phyloP scores from a whole-genome alignment of 768 basidiomycete species.

The Suillus decipiens region DNA sequence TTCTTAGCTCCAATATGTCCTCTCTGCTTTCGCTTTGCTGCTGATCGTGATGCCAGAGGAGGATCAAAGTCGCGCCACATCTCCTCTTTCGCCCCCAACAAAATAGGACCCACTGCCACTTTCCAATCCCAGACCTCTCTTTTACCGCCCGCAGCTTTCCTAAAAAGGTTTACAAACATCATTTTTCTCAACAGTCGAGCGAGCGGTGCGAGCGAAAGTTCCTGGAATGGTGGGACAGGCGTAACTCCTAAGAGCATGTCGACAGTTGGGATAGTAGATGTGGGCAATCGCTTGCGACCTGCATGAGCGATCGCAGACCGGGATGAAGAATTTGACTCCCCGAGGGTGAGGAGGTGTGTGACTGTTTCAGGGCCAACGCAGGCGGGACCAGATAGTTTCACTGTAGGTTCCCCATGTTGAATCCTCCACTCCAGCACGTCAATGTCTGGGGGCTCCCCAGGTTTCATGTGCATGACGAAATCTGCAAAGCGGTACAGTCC shows the following conservation, averaged over 20 bases:
- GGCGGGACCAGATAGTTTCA: slow-evolving; percentile 7
- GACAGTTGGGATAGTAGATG: slow-evolving; percentile 16
- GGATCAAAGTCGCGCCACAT: slow-evolving; percentile 20
- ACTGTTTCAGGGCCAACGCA: slow-evolving; percentile 19
- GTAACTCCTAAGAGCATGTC: slow-evolving; percentile 21
- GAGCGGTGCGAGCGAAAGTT: slow-evolving; percentile 25
- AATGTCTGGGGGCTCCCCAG: slow-evolving; percentile 21
- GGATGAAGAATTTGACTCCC: slow-evolving; percentile 2
- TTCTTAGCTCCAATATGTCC: neutral
- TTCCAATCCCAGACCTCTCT: slow-evolving; percentile 28
- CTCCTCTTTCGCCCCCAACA: slow-evolving; percentile 19
- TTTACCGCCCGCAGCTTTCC: slow-evolving; percentile 20
- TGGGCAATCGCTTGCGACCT: neutral
- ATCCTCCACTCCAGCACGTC: slow-evolving; percentile 22
- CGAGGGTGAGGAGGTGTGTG: slow-evolving; percentile 25
- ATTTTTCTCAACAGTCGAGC: slow-evolving; percentile 24
- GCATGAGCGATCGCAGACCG: neutral
- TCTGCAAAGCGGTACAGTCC: slow-evolving; percentile 25
- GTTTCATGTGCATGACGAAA: slow-evolving; percentile 23
- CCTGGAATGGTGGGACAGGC: neutral
- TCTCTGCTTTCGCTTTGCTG: neutral
- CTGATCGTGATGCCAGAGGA: neutral
- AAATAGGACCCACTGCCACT: slow-evolving; percentile 14
- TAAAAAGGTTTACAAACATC: slow-evolving; percentile 23
- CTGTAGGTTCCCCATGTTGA: neutral